Base-by-base conservation (phyloP, 148 eudicot genomes). In the Spergularia bocconei region DNA sequence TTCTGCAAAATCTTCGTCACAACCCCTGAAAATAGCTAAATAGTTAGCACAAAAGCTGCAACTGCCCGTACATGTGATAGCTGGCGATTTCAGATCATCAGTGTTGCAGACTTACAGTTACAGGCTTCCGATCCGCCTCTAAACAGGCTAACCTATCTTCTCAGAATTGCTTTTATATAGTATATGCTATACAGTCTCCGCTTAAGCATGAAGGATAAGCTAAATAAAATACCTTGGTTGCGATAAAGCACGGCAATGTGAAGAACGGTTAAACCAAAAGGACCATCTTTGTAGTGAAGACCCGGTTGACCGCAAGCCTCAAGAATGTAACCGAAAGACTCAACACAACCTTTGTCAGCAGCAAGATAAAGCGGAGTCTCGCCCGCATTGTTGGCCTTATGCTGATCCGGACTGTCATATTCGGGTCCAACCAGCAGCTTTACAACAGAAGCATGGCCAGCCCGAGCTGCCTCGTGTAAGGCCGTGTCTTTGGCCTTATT, bases 381-480 rank as follows among this genome's bases (percentile, higher is more conserved):
- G 14, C 48, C 48, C 8, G 38, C 6, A 8, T 39, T 36, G n/a
- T 71, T 71, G 8, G 75, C 54, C 73, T 7, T 11, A 47, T 57
- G 33, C 0, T 58, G 64, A 4, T 29, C 33, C 33, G 19, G 33
- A 8, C 47, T 41, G 11, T 6, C 13, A 71, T 56, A 1, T 4
- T 16, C 68, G 19, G 36, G 3, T 25, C 38, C 52, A 13, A 71
- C 52, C 15, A 71, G 53, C 19, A 71, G 9, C 36, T 38, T 14
- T 25, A 71, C 51, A 5, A 71, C 29, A 5, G 9, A 13, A 57
- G 53, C 38, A 71, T 57, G 75, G 3, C 64, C 64, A 12, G 52
- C 75, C 21, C 65, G 63, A 58, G 75, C 64, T 11, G 75, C 75
- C 6, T 71, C 65, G 21, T 71, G 75, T 19, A 69, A 69, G 8